phyloP scores from a whole-genome alignment of 805 yeast species.

The Metschnikowia hibisci region DNA sequence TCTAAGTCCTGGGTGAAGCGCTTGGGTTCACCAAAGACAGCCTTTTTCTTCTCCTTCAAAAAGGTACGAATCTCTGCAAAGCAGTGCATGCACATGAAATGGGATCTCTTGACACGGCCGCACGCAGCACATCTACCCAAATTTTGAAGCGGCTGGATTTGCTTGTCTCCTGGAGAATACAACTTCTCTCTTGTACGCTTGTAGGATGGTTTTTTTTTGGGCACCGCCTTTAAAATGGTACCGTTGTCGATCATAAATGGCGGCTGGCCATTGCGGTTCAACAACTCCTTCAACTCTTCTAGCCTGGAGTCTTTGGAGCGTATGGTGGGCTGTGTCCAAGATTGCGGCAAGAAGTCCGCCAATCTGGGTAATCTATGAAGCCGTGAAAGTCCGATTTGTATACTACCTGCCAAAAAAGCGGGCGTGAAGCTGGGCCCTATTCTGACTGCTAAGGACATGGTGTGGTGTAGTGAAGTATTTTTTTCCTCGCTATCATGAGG shows the following conservation, averaged over 20 bases:
- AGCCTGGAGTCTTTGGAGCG: slow-evolving; percentile 23
- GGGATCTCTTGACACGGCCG: slow-evolving; percentile 87
- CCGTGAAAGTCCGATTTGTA: slow-evolving; percentile 14
- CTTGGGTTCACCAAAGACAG: slow-evolving; percentile 26
- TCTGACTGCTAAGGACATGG: slow-evolving; percentile 27
- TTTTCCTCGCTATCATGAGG: slow-evolving; percentile 1
- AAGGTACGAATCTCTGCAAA: slow-evolving; percentile 72
- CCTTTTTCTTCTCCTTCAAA: slow-evolving; percentile 55
- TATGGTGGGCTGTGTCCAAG: slow-evolving; percentile 5
- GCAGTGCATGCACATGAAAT: slow-evolving; percentile 90
- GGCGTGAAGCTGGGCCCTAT: slow-evolving; percentile 19
- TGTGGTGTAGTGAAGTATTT: not conserved
- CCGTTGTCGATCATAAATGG: slow-evolving; percentile 60
- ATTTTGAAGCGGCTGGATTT: slow-evolving; percentile 68
- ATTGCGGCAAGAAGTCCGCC: slow-evolving; percentile 13
- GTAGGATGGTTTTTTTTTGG: slow-evolving; percentile 90
- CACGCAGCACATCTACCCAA: slow-evolving; percentile 93
- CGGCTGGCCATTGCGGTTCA: slow-evolving; percentile 31
- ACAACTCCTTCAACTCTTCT: slow-evolving; percentile 36
- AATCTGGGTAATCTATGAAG: slow-evolving; percentile 14
- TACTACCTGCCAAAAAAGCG: slow-evolving; percentile 3
- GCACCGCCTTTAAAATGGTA: slow-evolving; percentile 74
- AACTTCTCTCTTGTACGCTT: slow-evolving; percentile 80
- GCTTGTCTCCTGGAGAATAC: slow-evolving; percentile 79
- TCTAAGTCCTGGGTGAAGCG: slow-evolving; percentile 45